Base-by-base conservation (phyloP, 176 grass and related monocot species). In the Olyra latifolia region DNA sequence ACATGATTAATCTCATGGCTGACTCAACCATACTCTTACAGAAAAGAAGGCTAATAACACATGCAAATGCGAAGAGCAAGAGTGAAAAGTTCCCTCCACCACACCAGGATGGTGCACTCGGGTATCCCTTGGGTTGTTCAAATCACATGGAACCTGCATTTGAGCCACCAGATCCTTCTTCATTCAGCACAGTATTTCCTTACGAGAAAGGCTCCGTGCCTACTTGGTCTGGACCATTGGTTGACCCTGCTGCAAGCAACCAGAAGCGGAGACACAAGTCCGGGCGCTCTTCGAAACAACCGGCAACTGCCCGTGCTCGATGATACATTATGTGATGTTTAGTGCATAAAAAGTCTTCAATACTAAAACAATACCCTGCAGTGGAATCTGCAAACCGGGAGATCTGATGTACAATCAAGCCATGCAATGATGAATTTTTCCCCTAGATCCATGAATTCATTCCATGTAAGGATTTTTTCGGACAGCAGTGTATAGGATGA, bases 61-160 rank as follows among this genome's bases (percentile, higher is more conserved):
- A 96, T 74, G 87, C 90, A 62, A 96, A 96, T 83, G 93, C 93
- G 0, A 96, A 96, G 71, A 96, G 93, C 85, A 96, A 96, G 87
- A 96, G 93, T 4, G 93, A 96, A 46, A 96, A 96, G 71, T 96
- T 96, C 80, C 93, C 93, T 61, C 93, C 93, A 9, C 93, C 93
- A 52, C 93, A 96, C 48, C 93, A 96, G 66, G 93, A 96, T 46
- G 93, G 93, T 3, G 82, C 89, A 7, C 64, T 92, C 3, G 93
- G 93, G 44, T 92, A 79, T 72, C 93, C 90, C 16, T 84, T 96
- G 79, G 93, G 93, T 69, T 92, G 85, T 70, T 92, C 93, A 40
- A 91, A 90, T 80, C 90, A 90, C 74, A 90, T 92, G 77, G 89
- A 92, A 77, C 90, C 90, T 32, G 61, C 93, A 53, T 92, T 92